Evolutionary conservation across 2,329 filamentous ascomycete genomes (phyloP), one percentile per base, ranked within the genome.

Genomic region (Diaporthe aspalathi): DNA sequence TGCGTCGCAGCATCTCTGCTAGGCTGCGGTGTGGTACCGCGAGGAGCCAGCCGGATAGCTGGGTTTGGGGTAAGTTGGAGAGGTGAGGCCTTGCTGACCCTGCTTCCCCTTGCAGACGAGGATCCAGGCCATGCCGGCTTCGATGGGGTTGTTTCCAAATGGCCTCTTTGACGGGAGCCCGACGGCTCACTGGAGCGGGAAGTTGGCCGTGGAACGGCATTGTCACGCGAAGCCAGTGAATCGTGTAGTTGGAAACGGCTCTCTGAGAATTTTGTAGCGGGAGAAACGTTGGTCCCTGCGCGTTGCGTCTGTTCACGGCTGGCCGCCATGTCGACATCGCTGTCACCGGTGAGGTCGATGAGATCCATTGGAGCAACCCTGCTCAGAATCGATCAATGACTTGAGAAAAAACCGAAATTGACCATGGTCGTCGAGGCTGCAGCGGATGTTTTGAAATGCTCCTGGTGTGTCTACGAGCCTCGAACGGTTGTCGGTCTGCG

Each of bases 241-340:
- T 73, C 68, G 16, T 73, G 56, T n/a, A 67, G 52, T 24, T 70
- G 66, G 27, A 70, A 72, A 56, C 70, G 69, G 66, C 66, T 72
- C n/a, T 69, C 70, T 35, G 67, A 72, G 32, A 70, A 72, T 1
- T 43, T 65, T 32, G 32, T 35, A 17, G 54, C 54, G 4, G 40
- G 63, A 32, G 71, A 65, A 27, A 66, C 20, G 47, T 62, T 57
- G 11, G 40, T 24, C 40, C 35, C 72, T 29, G n/a, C 47, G 16
- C 56, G 24, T 38, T 50, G 52, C 14, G 40, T 32, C 27, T 12
- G 27, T 56, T 43, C 69, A 35, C 20, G 52, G 45, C 27, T 38
- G 35, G 40, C 5, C 24, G 67, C 70, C 65, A 71, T 62, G 35
- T 66, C 66, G 43, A 57, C 47, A 20, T 68, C 69, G n/a, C 56